Evolutionary conservation across 2,329 filamentous ascomycete species (phyloP).

Genomic region (Fusarium palustre): DNA sequence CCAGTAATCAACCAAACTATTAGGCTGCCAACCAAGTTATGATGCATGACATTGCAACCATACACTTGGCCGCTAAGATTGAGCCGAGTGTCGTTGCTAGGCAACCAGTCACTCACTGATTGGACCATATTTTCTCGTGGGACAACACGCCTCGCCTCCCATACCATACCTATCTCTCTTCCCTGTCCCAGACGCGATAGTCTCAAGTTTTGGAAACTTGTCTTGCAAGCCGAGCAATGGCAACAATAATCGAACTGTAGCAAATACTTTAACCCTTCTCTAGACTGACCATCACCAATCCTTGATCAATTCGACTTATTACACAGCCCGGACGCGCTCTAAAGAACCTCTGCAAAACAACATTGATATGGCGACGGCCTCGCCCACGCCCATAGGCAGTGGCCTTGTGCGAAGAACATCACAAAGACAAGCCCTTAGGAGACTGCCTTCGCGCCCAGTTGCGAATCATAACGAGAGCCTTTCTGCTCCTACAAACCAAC

Average conservation of each 20-base stretch:
- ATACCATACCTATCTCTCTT: constrained; percentile 30
- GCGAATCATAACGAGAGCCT: constrained; percentile 61
- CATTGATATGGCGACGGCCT: constrained; percentile 62
- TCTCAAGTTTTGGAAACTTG: constrained; percentile 51
- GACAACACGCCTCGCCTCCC: constrained; percentile 46
- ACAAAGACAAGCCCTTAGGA: constrained; percentile 66
- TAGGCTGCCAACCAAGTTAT: background rate
- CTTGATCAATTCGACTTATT: constrained; percentile 30
- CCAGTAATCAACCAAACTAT: background rate
- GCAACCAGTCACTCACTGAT: constrained; percentile 50
- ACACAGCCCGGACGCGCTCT: constrained; percentile 34
- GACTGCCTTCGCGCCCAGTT: constrained; percentile 60
- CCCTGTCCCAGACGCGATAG: constrained; percentile 50
- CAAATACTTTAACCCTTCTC: constrained; percentile 50
- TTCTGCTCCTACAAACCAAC: constrained; percentile 48
- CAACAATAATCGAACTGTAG: constrained; percentile 55
- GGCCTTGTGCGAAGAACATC: constrained; percentile 65
- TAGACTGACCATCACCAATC: constrained; percentile 32
- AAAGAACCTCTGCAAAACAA: constrained; percentile 30
- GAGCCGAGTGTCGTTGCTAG: constrained; percentile 46
- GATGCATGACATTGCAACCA: constrained; percentile 27
- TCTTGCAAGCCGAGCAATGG: constrained; percentile 53
- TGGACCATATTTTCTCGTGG: constrained; percentile 43
- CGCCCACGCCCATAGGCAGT: constrained; percentile 67
- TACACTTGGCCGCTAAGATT: constrained; percentile 26